phyloP scores from a whole-genome alignment of 805 yeast genomes.

The Helenozyma baotianmanensis region DNA sequence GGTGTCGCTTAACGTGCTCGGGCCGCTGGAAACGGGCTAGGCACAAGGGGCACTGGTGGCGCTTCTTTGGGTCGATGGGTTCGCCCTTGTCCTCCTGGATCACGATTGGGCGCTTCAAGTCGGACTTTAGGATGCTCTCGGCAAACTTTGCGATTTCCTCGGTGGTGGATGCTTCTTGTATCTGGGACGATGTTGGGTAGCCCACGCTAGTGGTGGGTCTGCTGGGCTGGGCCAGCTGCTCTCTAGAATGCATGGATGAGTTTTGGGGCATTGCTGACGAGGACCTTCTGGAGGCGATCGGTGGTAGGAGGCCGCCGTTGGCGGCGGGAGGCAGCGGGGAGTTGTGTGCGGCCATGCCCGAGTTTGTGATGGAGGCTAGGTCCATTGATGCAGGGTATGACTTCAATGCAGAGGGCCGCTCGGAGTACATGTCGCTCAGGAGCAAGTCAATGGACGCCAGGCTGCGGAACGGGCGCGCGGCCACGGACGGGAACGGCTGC shows the following conservation, averaged over 20 bases:
- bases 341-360: too few species aligned
- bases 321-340: slow-evolving; percentile 1
- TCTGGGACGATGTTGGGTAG: slow-evolving; percentile 13
- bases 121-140: slow-evolving; percentile 17
- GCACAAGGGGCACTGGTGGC: slow-evolving; percentile 62
- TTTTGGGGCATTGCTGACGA: background rate
- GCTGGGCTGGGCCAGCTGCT: background rate
- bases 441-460: slow-evolving; percentile 13
- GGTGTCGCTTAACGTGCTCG: slow-evolving; percentile 65
- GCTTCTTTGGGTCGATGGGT: slow-evolving; percentile 43
- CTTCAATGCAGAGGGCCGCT: slow-evolving; percentile 13
- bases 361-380: slow-evolving; percentile 48
- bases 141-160: slow-evolving; percentile 19
- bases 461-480: slow-evolving; percentile 1
- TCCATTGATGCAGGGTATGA: slow-evolving; percentile 52
- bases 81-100: slow-evolving; percentile 30
- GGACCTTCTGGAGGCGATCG: slow-evolving; percentile 3
- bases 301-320: slow-evolving; percentile 4
- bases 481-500: background rate
- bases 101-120: slow-evolving; percentile 18
- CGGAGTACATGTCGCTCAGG: slow-evolving; percentile 13
- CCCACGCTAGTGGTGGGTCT: too few species aligned
- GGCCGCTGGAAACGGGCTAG: slow-evolving; percentile 62
- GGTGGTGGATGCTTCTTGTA: slow-evolving; percentile 16
- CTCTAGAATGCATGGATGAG: background rate